Base-by-base conservation (phyloP, 495 filamentous ascomycete genomes). In the Aspergillus egyptiacus region DNA sequence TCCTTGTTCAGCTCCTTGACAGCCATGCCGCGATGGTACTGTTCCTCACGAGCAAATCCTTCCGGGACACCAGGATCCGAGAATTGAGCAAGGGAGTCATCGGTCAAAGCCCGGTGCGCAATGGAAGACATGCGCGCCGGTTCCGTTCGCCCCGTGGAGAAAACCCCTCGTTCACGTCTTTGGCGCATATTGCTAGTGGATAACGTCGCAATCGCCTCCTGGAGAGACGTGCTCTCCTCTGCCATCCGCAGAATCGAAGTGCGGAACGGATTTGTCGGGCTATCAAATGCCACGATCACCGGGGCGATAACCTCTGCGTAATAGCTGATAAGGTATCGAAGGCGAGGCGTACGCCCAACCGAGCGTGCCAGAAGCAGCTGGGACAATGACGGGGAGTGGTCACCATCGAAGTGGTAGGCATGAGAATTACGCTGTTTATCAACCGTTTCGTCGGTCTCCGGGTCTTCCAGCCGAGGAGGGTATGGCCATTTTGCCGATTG, bases 181-280 rank as follows among this genome's bases (percentile, higher is more conserved):
- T 74, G 72, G 6, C 73, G 70, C 34, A 96, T 69, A 60, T 97
- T 95, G 65, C 89, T 95, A 2, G 86, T 83, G 1, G 90, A 79
- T 13, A 97, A 74, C 5, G 91, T 90, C 52, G 91, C 93, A 60
- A 97, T 89, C 13, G 91, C 91, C 63, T 95, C 88, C 59, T 91
- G 87, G 17, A 96, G 67, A 53, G 88, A 89, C 57, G 83, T 80
- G 64, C 87, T 96, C 23, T 78, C 72, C 38, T 83, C 74, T 14
- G 89, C 87, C 31, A 96, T 75, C 17, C 80, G 83, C 27, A 96
- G 74, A 34, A 97, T 82, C 52, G 94, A 84, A 42, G 83, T 83
- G 45, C 91, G 76, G 61, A 90, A 97, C 1, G 91, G 91, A 59
- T 96, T 85, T 11, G 70, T 80, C 8, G 87, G 85, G 7, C 82